Conservation (phyloP, 1,139 yeast genomes). For the Yamadazyma mexicana region DNA sequence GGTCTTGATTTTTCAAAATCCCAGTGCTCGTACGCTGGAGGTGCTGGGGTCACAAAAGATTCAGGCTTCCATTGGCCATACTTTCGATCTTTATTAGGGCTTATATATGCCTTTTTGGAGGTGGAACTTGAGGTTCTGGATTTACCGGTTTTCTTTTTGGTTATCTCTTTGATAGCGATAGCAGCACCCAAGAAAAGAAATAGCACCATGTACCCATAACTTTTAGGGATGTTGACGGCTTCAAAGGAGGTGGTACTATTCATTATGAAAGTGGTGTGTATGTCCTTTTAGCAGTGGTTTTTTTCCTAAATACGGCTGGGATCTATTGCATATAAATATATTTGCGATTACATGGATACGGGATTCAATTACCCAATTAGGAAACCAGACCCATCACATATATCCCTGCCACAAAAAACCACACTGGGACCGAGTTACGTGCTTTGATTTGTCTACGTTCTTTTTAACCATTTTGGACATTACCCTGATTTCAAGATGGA, state of each 20-base stretch:
- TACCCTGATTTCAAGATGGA: no score
- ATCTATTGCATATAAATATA: background rate
- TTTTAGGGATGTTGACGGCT: conserved; percentile 3
- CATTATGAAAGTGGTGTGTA: background rate
- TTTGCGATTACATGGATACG: background rate
- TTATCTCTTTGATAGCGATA: conserved; percentile 6
- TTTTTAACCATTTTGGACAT: no score
- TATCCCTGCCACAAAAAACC: no score
- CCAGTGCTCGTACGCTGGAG: conserved; percentile 51
- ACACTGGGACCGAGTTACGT: background rate
- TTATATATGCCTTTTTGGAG: background rate
- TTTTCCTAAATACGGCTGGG: background rate
- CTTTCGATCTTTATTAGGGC: conserved; percentile 12
- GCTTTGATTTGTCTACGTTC: background rate
- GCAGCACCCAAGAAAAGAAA: conserved; percentile 8
- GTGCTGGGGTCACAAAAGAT: conserved; percentile 48
- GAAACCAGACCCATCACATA: conserved; percentile 7
- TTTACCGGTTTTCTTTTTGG: conserved; percentile 3
- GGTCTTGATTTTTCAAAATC: conserved; percentile 51
- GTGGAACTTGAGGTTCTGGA: background rate
- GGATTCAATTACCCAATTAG: conserved; percentile 8
- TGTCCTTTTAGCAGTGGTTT: background rate
- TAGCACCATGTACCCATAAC: conserved; percentile 9
- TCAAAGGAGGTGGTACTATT: conserved; percentile 1
- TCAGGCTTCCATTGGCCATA: conserved; percentile 57